Evolutionary conservation across 306 rosid genomes (phyloP).

Genomic region (Sphenostylis stenocarpa): DNA sequence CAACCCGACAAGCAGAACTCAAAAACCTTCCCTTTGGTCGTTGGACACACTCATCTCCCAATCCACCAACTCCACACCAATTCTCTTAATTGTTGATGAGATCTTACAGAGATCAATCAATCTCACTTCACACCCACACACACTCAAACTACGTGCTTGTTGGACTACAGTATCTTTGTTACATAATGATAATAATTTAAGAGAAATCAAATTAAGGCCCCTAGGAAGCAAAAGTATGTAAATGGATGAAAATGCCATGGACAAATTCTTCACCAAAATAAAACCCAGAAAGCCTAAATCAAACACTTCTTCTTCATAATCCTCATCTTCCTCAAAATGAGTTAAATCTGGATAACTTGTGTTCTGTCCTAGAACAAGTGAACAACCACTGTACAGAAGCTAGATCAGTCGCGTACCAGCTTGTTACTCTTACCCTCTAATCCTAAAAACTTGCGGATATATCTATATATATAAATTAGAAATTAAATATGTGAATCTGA

Average conservation of each 20-base stretch:
- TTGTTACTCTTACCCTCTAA: slow-evolving; percentile 33
- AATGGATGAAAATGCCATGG: slow-evolving; percentile 24
- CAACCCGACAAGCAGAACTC: slow-evolving; percentile 58
- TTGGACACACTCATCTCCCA: slow-evolving; percentile 60
- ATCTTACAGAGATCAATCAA: slow-evolving; percentile 32
- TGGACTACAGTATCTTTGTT: slow-evolving; percentile 44
- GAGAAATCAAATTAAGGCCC: slow-evolving; percentile 27
- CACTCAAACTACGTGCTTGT: slow-evolving; percentile 37
- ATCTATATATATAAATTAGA: slow-evolving; percentile 6
- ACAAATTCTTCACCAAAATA: slow-evolving; percentile 36
- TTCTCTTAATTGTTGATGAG: slow-evolving; percentile 43
- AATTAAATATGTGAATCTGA: slow-evolving; percentile 35
- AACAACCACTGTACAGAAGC: slow-evolving; percentile 60
- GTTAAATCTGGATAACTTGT: slow-evolving; percentile 40
- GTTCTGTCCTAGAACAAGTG: slow-evolving; percentile 44
- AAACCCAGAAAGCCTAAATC: slow-evolving; percentile 37
- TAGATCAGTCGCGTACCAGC: slow-evolving; percentile 52
- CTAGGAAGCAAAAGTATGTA: slow-evolving; percentile 48
- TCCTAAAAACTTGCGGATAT: slow-evolving; percentile 41
- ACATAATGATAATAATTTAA: slow-evolving; percentile 32
- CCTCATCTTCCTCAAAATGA: slow-evolving; percentile 21
- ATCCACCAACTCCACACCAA: slow-evolving; percentile 72
- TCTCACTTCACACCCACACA: slow-evolving; percentile 34
- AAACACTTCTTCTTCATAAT: slow-evolving; percentile 29
- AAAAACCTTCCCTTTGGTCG: slow-evolving; percentile 50